A percentile compares a stretch with the other conserved stretches of the same genome.
Evolutionary conservation across 495 filamentous ascomycete species (phyloP).

Genomic region (Glutinoglossum americanum): DNA sequence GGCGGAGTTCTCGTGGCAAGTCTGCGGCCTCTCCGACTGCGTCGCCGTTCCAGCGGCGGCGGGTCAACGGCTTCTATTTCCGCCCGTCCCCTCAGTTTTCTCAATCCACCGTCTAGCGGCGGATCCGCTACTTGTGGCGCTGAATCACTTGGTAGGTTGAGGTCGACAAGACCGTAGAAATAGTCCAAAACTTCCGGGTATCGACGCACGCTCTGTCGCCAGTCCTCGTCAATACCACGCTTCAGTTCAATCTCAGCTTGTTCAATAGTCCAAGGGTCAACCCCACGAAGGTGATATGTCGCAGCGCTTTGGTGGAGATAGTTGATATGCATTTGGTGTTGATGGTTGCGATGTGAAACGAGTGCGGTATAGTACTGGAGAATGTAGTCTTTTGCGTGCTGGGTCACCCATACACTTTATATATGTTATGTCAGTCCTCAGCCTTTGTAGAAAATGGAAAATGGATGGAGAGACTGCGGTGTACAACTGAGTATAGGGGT

Average conservation of each 20-base stretch:
- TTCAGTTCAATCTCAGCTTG: slow-evolving; percentile 37
- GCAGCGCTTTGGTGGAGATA: slow-evolving; percentile 33
- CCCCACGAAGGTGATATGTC: slow-evolving; percentile 31
- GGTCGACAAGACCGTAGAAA: slow-evolving; percentile 41
- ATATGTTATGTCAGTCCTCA: neutral
- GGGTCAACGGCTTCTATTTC: neutral
- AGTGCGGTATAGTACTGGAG: slow-evolving; percentile 42
- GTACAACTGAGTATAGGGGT: neutral
- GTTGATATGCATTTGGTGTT: slow-evolving; percentile 31
- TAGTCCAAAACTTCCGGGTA: slow-evolving; percentile 59
- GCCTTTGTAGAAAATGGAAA: neutral
- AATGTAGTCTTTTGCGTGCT: slow-evolving; percentile 47
- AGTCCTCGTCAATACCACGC: slow-evolving; percentile 52
- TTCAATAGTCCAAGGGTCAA: slow-evolving; percentile 33
- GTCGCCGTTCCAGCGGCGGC: neutral
- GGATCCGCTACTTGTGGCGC: neutral
- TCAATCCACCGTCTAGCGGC: neutral
- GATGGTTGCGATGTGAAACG: slow-evolving; percentile 34
- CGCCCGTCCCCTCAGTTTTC: neutral
- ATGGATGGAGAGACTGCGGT: neutral
- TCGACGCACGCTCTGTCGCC: slow-evolving; percentile 41
- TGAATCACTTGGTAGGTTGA: slow-evolving; percentile 26
- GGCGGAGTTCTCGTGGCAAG: neutral
- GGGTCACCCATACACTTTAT: slow-evolving; percentile 43
- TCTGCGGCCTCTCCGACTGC: neutral